phyloP scores from a whole-genome alignment of 2,329 filamentous ascomycete species.

The Fusarium sp. region DNA sequence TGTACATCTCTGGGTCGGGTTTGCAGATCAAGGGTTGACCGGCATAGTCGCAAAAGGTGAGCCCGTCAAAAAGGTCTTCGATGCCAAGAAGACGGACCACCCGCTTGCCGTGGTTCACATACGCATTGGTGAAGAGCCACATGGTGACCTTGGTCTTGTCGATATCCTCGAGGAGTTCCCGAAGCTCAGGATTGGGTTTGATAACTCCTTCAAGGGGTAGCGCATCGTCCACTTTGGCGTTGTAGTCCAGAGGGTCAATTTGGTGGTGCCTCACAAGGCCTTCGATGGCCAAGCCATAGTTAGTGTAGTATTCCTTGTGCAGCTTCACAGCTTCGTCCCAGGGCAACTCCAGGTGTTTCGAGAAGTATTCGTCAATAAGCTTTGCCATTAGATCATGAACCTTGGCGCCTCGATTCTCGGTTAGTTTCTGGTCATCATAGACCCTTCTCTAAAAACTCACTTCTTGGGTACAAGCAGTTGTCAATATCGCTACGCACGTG shows the following conservation, averaged over 20 bases:
- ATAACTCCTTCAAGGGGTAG: slow-evolving; percentile 88
- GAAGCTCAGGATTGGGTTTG: slow-evolving; percentile 78
- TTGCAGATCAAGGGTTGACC: slow-evolving; percentile 84
- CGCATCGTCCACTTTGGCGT: slow-evolving; percentile 93
- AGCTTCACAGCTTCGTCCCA: slow-evolving; percentile 84
- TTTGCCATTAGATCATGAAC: slow-evolving; percentile 91
- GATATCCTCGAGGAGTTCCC: slow-evolving; percentile 81
- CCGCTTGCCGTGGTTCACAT: slow-evolving; percentile 84
- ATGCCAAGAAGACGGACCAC: slow-evolving; percentile 85
- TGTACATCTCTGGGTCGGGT: slow-evolving; percentile 83
- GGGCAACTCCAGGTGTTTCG: slow-evolving; percentile 77
- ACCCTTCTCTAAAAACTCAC: slow-evolving; percentile 57
- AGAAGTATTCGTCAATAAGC: slow-evolving; percentile 76
- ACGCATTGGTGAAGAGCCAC: slow-evolving; percentile 98
- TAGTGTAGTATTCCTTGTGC: slow-evolving; percentile 92
- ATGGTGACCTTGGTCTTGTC: slow-evolving; percentile 85
- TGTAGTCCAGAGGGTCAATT: slow-evolving; percentile 95
- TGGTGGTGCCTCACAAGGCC: slow-evolving; percentile 93
- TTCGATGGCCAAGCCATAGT: slow-evolving; percentile 97
- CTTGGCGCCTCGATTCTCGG: slow-evolving; percentile 66
- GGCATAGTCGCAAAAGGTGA: slow-evolving; percentile 94
- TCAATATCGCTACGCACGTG: slow-evolving; percentile 85
- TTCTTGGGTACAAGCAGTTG: slow-evolving; percentile 94
- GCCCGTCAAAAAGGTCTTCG: slow-evolving; percentile 91
- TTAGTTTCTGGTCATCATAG: slow-evolving; percentile 12